Base-by-base conservation (phyloP, 148 eudicot genomes). In the Salicornia ramosissima region DNA sequence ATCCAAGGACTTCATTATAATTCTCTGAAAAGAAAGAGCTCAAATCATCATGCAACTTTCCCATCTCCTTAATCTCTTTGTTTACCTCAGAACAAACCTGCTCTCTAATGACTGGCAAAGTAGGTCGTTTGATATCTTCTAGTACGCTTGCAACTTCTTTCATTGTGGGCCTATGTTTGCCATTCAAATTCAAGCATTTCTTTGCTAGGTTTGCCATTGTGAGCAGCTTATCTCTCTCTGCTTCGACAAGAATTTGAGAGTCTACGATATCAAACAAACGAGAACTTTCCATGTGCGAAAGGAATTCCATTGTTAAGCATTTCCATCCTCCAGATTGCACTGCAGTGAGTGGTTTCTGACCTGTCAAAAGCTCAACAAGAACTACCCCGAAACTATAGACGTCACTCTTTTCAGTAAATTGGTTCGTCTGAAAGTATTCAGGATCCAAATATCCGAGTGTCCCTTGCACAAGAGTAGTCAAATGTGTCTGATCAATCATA, bases 301-400 rank as follows among this genome's bases (percentile, higher is more conserved):
- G n/a, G n/a, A n/a, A n/a, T n/a, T n/a, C n/a, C n/a, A n/a, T n/a
- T n/a, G n/a, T n/a, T n/a, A n/a, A n/a, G n/a, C n/a, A n/a, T n/a
- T n/a, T n/a, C 67, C 34, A 60, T 12, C 40, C 72, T 5, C 64
- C 68, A 33, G 45, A 36, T 26, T 47, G 67, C 0, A 25, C 13
- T 11, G 59, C 26, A 9, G 61, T 18, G n/a, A 75, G 18, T 13
- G 68, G 31, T 7, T 51, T 69, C 55, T 31, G 34, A 10, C 78
- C 56, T 13, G 78, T 75, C 34, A 75, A 7, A 2, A 75, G 73
- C 73, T 75, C 73, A 1, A 54, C 73, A 28, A 75, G 68, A 2
- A 75, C 68, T 8, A 75, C 73, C 6, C 73, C 78, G 28, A 68
- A 75, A n/a, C n/a, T n/a, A n/a, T n/a, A n/a, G n/a, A n/a, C n/a